Percentiles rank a stretch among this genome's conserved stretches.
phyloP scores from a whole-genome alignment of 1,284 basidiomycete genomes.

The Moniliella sp. region DNA sequence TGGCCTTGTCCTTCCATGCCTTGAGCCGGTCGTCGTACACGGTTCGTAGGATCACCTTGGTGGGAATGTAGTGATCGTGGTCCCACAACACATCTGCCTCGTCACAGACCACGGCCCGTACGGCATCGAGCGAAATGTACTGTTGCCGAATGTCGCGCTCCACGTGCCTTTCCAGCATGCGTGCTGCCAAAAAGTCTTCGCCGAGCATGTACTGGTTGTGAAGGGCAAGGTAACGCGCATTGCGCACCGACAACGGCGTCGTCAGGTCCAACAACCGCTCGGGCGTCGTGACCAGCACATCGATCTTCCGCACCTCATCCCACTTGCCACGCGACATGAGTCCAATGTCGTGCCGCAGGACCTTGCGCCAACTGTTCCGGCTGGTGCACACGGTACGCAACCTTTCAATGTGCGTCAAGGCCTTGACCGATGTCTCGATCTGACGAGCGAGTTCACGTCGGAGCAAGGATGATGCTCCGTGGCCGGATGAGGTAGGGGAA shows the following conservation, averaged over 20 bases:
- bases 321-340: background rate
- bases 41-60: constrained; percentile 1
- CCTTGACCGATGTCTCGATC: constrained; percentile 50
- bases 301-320: background rate
- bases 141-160: constrained; percentile 1
- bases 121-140: constrained; percentile 38
- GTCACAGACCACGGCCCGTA: constrained; percentile 68
- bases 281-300: background rate
- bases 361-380: constrained; percentile 1
- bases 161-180: background rate
- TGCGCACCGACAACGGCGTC: background rate
- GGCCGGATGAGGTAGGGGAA: constrained; percentile 39
- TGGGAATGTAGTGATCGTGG: constrained; percentile 28
- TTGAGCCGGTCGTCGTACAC: constrained; percentile 44
- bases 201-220: too few relatives aligned
- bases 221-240: too few relatives aligned
- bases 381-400: constrained; percentile 48
- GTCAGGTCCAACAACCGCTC: background rate
- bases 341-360: background rate
- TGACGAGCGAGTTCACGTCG: constrained; percentile 64
- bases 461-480: constrained; percentile 55
- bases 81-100: constrained; percentile 75
- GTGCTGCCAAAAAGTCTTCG: background rate
- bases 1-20: constrained; percentile 50
- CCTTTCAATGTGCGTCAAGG: constrained; percentile 51